Conservation (phyloP, 2,329 filamentous ascomycete genomes). For the Bisporella sp. region DNA sequence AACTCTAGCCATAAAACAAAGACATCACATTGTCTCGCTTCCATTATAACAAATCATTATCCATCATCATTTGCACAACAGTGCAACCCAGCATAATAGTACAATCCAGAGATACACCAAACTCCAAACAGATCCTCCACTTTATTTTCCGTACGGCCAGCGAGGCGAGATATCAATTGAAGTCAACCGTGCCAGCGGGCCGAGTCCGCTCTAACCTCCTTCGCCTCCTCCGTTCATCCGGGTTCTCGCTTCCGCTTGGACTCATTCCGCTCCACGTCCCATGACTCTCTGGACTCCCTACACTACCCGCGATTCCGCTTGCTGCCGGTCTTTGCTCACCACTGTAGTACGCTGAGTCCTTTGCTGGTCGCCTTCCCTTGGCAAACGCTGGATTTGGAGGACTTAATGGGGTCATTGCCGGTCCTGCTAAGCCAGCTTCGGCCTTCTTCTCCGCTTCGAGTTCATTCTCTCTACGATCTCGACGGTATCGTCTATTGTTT, state of each 20-base stretch:
- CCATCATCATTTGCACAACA: no score
- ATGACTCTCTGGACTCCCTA: conserved; percentile 23
- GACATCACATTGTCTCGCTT: no score
- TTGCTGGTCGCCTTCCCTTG: conserved; percentile 38
- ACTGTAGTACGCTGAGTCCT: conserved; percentile 58
- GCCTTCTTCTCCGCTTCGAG: conserved; percentile 31
- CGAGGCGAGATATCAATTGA: conserved; percentile 2
- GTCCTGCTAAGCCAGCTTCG: conserved; percentile 8
- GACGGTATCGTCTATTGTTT: conserved; percentile 43
- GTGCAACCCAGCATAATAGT: no score
- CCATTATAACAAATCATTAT: no score
- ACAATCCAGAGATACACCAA: no score
- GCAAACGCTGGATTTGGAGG: conserved; percentile 53
- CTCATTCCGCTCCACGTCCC: conserved; percentile 28
- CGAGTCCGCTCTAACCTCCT: conserved; percentile 45
- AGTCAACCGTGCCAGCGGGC: conserved; percentile 16
- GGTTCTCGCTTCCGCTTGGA: conserved; percentile 23
- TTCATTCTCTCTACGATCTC: conserved; percentile 37
- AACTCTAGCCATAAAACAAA: no score
- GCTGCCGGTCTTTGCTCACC: conserved; percentile 32
- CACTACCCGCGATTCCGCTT: conserved; percentile 20
- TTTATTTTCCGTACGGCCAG: no score
- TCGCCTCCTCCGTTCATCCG: conserved; percentile 47
- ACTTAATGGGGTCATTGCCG: conserved; percentile 36
- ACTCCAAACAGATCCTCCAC: no score